Percentiles rank a stretch among this genome's conserved stretches.
Evolutionary conservation across 495 filamentous ascomycete genomes (phyloP).

Genomic region (Pyronema domesticum): DNA sequence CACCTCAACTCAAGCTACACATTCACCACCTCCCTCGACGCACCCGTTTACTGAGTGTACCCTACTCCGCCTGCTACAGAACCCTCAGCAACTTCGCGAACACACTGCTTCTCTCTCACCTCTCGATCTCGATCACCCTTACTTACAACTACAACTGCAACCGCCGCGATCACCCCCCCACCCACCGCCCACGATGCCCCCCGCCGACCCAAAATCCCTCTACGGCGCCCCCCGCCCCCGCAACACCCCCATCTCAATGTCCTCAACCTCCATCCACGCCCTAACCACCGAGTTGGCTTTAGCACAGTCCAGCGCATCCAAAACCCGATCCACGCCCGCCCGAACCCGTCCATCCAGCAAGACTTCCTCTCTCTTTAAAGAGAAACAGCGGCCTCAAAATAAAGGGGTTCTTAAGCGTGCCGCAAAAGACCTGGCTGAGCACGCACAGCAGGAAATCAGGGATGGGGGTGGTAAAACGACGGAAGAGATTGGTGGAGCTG

Average conservation of each 20-base stretch:
- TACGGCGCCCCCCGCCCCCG: constrained; percentile 60
- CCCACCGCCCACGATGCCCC: background rate
- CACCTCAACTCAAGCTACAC: no score
- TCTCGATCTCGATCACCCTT: no score
- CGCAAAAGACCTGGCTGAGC: constrained; percentile 6
- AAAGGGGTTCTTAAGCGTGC: constrained; percentile 15
- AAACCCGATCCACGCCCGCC: constrained; percentile 29
- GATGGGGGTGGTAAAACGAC: constrained; percentile 1
- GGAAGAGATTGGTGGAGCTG: constrained; percentile 1
- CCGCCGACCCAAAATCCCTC: constrained; percentile 27
- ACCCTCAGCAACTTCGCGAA: no score
- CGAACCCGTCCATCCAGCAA: constrained; percentile 49
- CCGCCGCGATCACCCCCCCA: no score
- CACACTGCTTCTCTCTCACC: no score
- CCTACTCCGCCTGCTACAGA: no score
- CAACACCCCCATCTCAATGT: constrained; percentile 40
- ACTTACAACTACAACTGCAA: no score
- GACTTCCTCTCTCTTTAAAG: constrained; percentile 10
- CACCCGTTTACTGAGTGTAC: no score
- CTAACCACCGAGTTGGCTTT: constrained; percentile 65
- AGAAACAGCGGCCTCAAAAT: constrained; percentile 1
- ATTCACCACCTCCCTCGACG: no score
- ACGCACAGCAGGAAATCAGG: no score
- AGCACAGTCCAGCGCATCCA: constrained; percentile 39
- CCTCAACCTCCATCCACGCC: constrained; percentile 45